Conservation (phyloP, 495 filamentous ascomycete species). For the Xylaria telfairii region DNA sequence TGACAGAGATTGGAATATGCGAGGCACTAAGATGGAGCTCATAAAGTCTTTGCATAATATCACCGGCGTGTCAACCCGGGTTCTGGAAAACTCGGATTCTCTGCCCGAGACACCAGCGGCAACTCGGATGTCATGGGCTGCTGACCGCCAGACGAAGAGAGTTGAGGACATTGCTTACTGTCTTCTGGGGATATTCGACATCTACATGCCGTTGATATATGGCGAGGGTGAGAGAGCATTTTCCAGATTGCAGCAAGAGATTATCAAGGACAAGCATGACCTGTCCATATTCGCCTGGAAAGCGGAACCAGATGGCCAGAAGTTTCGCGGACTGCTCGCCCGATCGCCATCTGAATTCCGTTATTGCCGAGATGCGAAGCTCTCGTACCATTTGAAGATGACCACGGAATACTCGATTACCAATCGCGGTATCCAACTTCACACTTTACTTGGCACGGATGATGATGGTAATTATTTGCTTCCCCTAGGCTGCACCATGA, state of each 20-base stretch:
- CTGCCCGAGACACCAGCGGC: slow-evolving; percentile 15
- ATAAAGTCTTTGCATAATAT: not conserved
- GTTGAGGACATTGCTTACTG: slow-evolving; percentile 38
- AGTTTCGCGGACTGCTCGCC: slow-evolving; percentile 3
- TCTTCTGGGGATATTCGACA: slow-evolving; percentile 36
- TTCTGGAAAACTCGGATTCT: not conserved
- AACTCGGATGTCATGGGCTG: slow-evolving; percentile 43
- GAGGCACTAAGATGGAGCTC: slow-evolving; percentile 6
- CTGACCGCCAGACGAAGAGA: slow-evolving; percentile 37
- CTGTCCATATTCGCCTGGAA: slow-evolving; percentile 28
- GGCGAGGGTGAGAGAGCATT: slow-evolving; percentile 38
- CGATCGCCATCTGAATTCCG: slow-evolving; percentile 13
- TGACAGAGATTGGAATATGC: slow-evolving; percentile 16
- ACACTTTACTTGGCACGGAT: slow-evolving; percentile 1
- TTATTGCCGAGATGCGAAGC: not conserved
- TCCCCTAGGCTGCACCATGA: slow-evolving; percentile 1
- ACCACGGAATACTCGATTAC: slow-evolving; percentile 9
- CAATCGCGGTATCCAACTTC: not conserved
- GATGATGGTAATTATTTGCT: slow-evolving; percentile 1
- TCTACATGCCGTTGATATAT: slow-evolving; percentile 40
- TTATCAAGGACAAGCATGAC: slow-evolving; percentile 30
- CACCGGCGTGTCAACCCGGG: slow-evolving; percentile 6
- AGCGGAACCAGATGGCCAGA: slow-evolving; percentile 4
- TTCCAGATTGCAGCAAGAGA: slow-evolving; percentile 37
- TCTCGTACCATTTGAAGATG: slow-evolving; percentile 9